Conservation (phyloP, 2,329 filamentous ascomycete species). For the Emergomyces africanus region DNA sequence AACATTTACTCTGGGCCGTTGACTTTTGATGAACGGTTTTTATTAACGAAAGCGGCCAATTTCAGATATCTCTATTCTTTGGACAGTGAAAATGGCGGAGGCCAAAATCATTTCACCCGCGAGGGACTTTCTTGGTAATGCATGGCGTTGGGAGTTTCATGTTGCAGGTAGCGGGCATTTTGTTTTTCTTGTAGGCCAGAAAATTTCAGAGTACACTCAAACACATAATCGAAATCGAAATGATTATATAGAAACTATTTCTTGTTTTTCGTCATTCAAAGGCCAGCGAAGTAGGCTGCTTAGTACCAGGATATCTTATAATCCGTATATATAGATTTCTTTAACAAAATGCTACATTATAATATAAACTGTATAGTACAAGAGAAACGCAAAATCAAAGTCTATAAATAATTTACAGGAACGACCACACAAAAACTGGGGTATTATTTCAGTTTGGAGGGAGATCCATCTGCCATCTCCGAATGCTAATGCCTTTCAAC, state of each 20-base stretch:
- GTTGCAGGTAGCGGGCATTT: not conserved
- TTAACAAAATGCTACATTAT: not conserved
- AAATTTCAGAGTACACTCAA: not conserved
- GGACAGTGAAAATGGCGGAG: conserved; percentile 9
- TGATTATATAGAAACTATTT: not conserved
- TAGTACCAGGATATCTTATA: not conserved
- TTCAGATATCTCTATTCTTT: conserved; percentile 12
- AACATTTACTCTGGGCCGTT: not conserved
- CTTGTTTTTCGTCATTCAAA: not conserved
- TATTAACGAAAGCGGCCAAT: not conserved
- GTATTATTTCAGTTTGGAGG: not conserved
- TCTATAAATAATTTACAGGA: not conserved
- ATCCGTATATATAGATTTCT: not conserved
- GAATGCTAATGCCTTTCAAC: not conserved
- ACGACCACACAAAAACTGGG: not conserved
- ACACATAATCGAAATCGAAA: not conserved
- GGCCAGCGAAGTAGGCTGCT: not conserved
- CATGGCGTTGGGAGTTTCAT: conserved; percentile 2
- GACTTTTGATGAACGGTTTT: not conserved
- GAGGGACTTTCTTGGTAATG: not conserved
- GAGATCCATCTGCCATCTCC: not conserved
- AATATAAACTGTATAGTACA: not conserved
- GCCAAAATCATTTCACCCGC: not conserved
- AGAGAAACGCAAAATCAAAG: not conserved
- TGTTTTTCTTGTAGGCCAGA: not conserved